Evolutionary conservation across 768 basidiomycete genomes (phyloP), one percentile per base, ranked within the genome.

Genomic region (Trametes elegans): DNA sequence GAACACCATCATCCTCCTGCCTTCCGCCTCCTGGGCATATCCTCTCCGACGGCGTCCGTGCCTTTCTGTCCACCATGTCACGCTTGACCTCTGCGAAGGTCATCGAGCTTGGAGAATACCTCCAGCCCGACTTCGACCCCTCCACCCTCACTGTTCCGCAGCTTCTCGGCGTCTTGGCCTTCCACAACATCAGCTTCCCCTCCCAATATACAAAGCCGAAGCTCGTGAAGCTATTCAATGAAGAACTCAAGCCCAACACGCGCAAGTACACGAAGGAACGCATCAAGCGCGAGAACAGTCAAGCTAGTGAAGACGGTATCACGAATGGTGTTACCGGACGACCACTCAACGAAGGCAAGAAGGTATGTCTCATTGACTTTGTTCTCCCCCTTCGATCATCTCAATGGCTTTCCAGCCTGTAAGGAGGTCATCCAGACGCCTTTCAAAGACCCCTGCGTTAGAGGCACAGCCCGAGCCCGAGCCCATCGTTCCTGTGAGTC

Each of bases 231-330:
- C 70, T 84, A n/a, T 93, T 93, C 71, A 82, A 88, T 56, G 81
- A 87, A 45, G 81, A 92, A 74, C 79, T 93, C 59, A 87, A 81
- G 66, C 70, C 81, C 18, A 80, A 80, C 49, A 71, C 77, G 10
- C 64, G 67, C 24, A 83, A 81, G 60, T 71, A 87, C 53, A 84
- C 79, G 68, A 83, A 77, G 55, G 85, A 91, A 58, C 76, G 82
- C 41, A 53, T 84, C 34, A 83, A 82, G 72, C 81, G 76, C 59
- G 80, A 83, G 67, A 84, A 82, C 47, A 90, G 87, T 59, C 68
- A 78, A 46, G 84, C 92, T 5, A 92, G 89, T 63, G 87, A 89
- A 57, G 85, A 90, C 52, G 91, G 90, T 5, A 93, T 93, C 48
- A 82, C 75, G 34, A 88, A 93, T 68, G 91, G 91, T 19, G 58